Evolutionary conservation across 495 filamentous ascomycete genomes (phyloP), one percentile per base, ranked within the genome.

Genomic region (Aspergillus bertholletiae): DNA sequence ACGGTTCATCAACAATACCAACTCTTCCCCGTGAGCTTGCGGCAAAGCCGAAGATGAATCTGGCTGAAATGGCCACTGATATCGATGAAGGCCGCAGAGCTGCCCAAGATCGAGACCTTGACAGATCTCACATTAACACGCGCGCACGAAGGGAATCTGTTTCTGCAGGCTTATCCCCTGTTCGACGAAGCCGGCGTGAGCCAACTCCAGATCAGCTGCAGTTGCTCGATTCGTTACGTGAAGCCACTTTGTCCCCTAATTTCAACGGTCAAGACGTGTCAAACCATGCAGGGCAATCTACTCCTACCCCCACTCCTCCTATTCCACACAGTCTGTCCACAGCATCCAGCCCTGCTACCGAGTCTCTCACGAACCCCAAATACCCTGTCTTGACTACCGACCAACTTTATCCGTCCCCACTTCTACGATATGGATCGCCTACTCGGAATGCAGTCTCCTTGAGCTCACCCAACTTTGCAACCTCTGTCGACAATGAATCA

Each of bases 121-220:
- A 18, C 23, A 51, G 39, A 35, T 24, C 48, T 21, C 47, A 32
- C 23, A 21, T 13, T 30, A 49, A 40, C 41, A 49, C 54, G 3
- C 60, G 60, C 21, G 17, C 54, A 24, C 50, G 53, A 54, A 51
- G 51, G 51, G 46, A 34, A 27, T 53, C 54, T 12, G 30, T 52
- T 26, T 54, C 59, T 1, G 39, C 44, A 5, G 53, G 46, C 24
- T 22, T 32, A 15, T 62, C 61, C 8, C 59, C 66, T 15, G 55
- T 57, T 32, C 64, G 62, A 20, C 49, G 57, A 21, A 40, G 40
- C 15, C 70, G 59, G 27, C 69, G 74, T 7, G 69, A 69, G 40
- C 72, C 74, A 17, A 78, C 74, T 22, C 74, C 74, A 4, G 74
- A 78, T 51, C 61, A 75, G 46, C 51, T 63, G 0, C 74, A 78